Evolutionary conservation across 202 grass and related monocot species (phyloP).

Genomic region (Carex sylvatica): DNA sequence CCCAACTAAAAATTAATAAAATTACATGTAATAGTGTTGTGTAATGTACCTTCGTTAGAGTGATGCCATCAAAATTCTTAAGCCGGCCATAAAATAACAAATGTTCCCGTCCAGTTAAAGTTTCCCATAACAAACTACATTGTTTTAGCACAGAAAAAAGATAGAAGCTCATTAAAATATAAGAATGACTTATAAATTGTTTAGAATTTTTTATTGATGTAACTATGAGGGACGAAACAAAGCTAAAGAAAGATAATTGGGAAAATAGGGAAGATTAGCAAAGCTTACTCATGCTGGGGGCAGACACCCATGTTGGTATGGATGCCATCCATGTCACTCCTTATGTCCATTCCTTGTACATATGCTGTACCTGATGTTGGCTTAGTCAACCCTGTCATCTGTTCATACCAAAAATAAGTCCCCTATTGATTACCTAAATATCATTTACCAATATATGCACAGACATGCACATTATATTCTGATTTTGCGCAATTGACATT

Average conservation of each 20-base stretch:
- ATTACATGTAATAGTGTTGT: neutral
- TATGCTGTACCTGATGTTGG: conserved; percentile 68
- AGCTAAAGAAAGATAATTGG: neutral
- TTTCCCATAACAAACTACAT: conserved; percentile 85
- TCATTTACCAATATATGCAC: too few relatives aligned
- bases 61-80: conserved; percentile 58
- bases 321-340: conserved; percentile 43
- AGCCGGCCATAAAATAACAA: conserved; percentile 86
- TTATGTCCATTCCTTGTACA: conserved; percentile 61
- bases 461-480: too few relatives aligned
- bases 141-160: too few relatives aligned
- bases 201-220: neutral
- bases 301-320: conserved; percentile 69
- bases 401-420: neutral
- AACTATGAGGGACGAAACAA: neutral
- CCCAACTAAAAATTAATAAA: neutral
- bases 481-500: neutral
- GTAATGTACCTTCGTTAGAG: conserved; percentile 46
- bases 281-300: conserved; percentile 60
- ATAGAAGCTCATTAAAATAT: too few relatives aligned
- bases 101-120: conserved; percentile 75
- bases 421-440: neutral
- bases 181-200: too few relatives aligned
- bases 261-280: neutral
- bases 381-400: conserved; percentile 60